Conservation (phyloP, 805 yeast genomes). For the Wickerhamomyces queroliae region DNA sequence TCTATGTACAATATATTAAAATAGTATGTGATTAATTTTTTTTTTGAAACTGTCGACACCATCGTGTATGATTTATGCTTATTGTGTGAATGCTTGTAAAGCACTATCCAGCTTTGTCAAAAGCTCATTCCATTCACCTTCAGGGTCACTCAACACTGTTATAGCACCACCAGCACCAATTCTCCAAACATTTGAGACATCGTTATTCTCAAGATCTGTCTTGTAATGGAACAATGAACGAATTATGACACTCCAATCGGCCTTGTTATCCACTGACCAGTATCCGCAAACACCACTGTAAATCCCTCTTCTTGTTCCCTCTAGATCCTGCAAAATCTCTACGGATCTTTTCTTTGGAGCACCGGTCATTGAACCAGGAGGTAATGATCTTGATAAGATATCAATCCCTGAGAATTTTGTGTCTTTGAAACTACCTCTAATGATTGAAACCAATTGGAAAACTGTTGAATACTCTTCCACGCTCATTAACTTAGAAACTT, state of each 20-base stretch:
- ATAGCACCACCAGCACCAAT: constrained; percentile 99
- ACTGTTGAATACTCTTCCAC: constrained; percentile 93
- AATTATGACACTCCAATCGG: constrained; percentile 96
- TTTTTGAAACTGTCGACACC: no score
- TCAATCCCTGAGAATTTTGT: constrained; percentile 63
- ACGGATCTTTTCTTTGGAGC: constrained; percentile 96
- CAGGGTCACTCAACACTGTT: constrained; percentile 77
- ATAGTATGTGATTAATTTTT: no score
- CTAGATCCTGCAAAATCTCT: constrained; percentile 55
- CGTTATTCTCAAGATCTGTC: constrained; percentile 32
- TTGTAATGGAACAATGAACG: constrained; percentile 71
- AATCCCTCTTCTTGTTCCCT: constrained; percentile 54
- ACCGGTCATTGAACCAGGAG: constrained; percentile 99
- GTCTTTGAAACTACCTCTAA: constrained; percentile 45
- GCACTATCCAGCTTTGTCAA: constrained; percentile 73
- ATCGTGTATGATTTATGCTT: no score
- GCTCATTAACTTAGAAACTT: constrained; percentile 74
- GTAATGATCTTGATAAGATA: constrained; percentile 69
- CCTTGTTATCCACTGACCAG: constrained; percentile 81
- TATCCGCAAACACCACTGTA: constrained; percentile 96
- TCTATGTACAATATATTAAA: no score
- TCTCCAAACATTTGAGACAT: constrained; percentile 49
- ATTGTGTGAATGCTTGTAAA: constrained; percentile 52
- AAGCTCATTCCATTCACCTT: constrained; percentile 94
- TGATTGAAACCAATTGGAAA: constrained; percentile 86